A percentile compares a stretch with the other conserved stretches of the same genome.
phyloP scores from a whole-genome alignment of 2,329 filamentous ascomycete genomes.

The Aspergillus intermedius region DNA sequence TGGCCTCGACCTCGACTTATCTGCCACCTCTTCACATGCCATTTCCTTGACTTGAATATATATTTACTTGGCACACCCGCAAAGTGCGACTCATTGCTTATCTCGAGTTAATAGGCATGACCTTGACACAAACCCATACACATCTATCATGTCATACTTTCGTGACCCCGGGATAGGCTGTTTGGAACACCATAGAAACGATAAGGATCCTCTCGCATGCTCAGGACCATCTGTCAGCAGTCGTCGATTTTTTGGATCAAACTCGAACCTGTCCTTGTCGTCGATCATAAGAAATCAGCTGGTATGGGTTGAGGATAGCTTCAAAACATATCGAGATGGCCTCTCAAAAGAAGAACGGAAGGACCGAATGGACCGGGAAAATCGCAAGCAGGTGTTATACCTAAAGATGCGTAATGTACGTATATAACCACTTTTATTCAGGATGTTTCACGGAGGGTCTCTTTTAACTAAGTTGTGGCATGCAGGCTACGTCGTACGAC shows the following conservation, averaged over 20 bases:
- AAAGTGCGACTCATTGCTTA: neutral
- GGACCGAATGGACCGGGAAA: constrained; percentile 44
- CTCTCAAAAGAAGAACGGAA: constrained; percentile 47
- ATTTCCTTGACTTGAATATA: too few relatives aligned
- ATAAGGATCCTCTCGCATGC: constrained; percentile 7
- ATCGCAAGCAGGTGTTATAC: constrained; percentile 57
- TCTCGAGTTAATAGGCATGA: constrained; percentile 1
- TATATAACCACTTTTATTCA: constrained; percentile 8
- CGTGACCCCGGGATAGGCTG: constrained; percentile 25
- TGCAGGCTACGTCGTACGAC: constrained; percentile 58
- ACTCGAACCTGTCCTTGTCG: constrained; percentile 28
- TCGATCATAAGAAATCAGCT: constrained; percentile 28
- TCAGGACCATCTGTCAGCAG: constrained; percentile 3
- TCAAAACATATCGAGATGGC: constrained; percentile 46
- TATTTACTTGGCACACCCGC: too few relatives aligned
- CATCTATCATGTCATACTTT: constrained; percentile 22
- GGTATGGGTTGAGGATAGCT: constrained; percentile 29
- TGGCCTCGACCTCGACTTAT: neutral
- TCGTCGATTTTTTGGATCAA: constrained; percentile 18
- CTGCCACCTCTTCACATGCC: neutral
- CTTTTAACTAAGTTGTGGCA: constrained; percentile 4
- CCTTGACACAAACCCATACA: constrained; percentile 6
- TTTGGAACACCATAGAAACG: constrained; percentile 21
- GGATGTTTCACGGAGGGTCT: neutral
- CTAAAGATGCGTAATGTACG: constrained; percentile 60